A percentile compares a stretch with the other conserved stretches of the same genome.
Evolutionary conservation across 2,329 filamentous ascomycete genomes (phyloP).

Genomic region (Emergomyces pasteurianus): DNA sequence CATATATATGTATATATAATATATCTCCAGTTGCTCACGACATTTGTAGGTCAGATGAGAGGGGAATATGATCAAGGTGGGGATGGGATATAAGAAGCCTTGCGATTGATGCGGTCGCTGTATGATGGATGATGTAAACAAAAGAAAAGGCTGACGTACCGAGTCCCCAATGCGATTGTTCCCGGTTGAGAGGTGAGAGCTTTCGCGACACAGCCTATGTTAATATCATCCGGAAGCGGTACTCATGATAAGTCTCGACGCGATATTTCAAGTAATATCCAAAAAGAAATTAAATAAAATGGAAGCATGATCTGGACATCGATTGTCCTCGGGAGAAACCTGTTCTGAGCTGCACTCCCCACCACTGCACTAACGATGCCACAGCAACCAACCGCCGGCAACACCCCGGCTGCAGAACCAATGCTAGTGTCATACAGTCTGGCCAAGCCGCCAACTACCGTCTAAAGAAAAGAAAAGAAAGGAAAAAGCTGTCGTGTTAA

Average conservation of each 20-base stretch:
- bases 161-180: not conserved
- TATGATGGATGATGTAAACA: too few relatives aligned
- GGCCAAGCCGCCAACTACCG: not conserved
- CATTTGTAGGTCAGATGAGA: too few relatives aligned
- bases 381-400: not conserved
- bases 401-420: slow-evolving; percentile 12
- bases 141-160: too few relatives aligned
- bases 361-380: not conserved
- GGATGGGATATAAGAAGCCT: too few relatives aligned
- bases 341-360: not conserved
- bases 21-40: too few relatives aligned
- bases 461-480: too few relatives aligned
- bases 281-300: not conserved
- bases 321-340: not conserved
- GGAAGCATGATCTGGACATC: not conserved
- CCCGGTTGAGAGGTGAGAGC: not conserved
- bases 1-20: not conserved
- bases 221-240: not conserved
- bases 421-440: not conserved
- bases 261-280: not conserved
- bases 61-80: too few relatives aligned
- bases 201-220: not conserved
- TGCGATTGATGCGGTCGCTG: too few relatives aligned
- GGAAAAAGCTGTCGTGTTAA: too few relatives aligned
- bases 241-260: not conserved